Conservation (phyloP, 2,329 filamentous ascomycete genomes). For the Exophiala oligosperma region DNA sequence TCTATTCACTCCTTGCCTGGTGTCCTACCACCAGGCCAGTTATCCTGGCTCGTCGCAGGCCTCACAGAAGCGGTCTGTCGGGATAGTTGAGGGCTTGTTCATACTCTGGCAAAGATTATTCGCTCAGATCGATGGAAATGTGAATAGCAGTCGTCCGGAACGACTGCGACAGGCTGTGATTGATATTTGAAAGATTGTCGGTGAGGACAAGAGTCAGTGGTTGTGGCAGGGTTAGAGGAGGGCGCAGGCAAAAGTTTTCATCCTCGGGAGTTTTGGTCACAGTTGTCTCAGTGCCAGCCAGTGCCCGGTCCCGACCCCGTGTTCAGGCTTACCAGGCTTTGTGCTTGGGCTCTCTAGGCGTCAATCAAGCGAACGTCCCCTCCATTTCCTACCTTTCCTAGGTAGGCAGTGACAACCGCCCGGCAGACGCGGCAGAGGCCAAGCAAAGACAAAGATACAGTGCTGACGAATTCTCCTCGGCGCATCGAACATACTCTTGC, state of each 20-base stretch:
- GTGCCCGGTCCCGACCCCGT: no score
- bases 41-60: conserved; percentile 32
- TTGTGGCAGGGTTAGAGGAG: conserved; percentile 3
- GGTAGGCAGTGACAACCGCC: no score
- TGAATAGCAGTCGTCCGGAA: conserved; percentile 19
- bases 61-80: conserved; percentile 31
- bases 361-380: no score
- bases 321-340: no score
- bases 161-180: conserved; percentile 13
- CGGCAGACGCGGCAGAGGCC: no score
- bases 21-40: conserved; percentile 24
- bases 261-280: not conserved
- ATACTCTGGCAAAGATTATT: conserved; percentile 27
- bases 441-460: no score
- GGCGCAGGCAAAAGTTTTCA: conserved; percentile 19
- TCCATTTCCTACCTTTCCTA: no score
- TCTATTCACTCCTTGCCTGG: conserved; percentile 7
- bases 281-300: not conserved
- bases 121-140: not conserved
- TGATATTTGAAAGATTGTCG: conserved; percentile 1
- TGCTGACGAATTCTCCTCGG: no score
- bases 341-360: no score
- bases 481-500: no score
- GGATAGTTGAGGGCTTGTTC: conserved; percentile 31
- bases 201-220: conserved; percentile 9